Evolutionary conservation across 257 asterid genomes (phyloP), one percentile per base, ranked within the genome.

Genomic region (Marsdenia floribunda): DNA sequence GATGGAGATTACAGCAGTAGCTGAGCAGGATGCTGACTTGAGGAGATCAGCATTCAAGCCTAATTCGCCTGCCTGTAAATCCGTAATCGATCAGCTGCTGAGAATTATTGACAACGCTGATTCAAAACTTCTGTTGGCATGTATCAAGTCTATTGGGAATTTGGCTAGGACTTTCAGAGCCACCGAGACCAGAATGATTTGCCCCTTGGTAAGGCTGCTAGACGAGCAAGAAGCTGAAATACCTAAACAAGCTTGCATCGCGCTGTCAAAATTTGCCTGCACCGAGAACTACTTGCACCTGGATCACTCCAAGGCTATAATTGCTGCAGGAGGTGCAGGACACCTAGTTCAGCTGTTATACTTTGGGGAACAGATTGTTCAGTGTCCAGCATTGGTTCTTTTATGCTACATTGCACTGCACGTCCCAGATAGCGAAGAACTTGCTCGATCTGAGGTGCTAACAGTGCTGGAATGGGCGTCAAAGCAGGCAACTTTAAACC

Each of bases 31-130:
- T 22, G 37, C 85, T 16, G 87, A 78, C 13, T 74, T 85, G 77
- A 85, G 87, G 75, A 80, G 80, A 65, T 80, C 85, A 11, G 89
- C 85, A 2, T 85, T 85, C 82, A 85, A 85, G 72, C 89, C 87
- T 21, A 85, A 74, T 69, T 78, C 87, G 0, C 87, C 85, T 2
- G 81, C 89, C 38, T 82, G 85, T 73, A 85, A 85, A 77, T 83
- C 87, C 50, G 85, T 85, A 33, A 82, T 79, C 52, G 85, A 83
- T 77, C 89, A 81, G 47, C 70, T 81, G 13, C 68, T 77, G 75
- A 78, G 60, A 46, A 79, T 87, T 42, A 78, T 81, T 15, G 80
- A 85, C 44, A 69, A 69, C 35, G 85, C 77, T 12, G 69, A 77
- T 54, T 73, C 82, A 0, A 80, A 81, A 26, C 68, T 87, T 4